Conservation (phyloP, 176 grass and related monocot species). For the Musa acuminata region DNA sequence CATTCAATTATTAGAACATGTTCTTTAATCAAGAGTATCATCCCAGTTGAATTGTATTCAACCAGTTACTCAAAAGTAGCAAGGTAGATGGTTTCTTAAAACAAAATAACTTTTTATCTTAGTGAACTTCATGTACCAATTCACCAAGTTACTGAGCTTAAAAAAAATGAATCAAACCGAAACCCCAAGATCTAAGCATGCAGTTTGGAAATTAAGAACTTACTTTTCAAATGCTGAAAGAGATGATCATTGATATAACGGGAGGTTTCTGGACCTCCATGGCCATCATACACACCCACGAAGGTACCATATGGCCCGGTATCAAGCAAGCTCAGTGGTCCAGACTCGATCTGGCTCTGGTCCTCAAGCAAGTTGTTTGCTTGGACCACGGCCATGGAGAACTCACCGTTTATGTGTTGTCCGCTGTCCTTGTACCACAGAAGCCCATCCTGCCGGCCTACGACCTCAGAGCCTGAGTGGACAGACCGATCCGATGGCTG, state of each 20-base stretch:
- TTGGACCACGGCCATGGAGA: conserved; percentile 28
- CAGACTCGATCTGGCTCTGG: conserved; percentile 23
- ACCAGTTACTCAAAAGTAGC: neutral
- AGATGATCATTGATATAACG: conserved; percentile 22
- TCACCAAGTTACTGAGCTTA: no score
- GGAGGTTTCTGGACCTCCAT: conserved; percentile 23
- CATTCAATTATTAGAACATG: neutral
- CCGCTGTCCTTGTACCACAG: conserved; percentile 25
- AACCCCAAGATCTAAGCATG: neutral
- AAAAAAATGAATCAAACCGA: no score
- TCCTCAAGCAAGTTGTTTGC: conserved; percentile 26
- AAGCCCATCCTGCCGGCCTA: conserved; percentile 20
- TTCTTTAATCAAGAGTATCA: neutral
- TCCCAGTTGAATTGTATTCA: neutral
- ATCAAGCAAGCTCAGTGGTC: conserved; percentile 15
- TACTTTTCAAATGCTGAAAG: conserved; percentile 22
- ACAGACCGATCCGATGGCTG: neutral
- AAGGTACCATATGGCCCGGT: conserved; percentile 20
- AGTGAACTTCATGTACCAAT: neutral
- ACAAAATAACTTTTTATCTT: neutral
- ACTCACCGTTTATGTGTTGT: conserved; percentile 20
- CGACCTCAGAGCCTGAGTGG: neutral
- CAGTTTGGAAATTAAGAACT: neutral
- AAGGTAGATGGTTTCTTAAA: neutral
- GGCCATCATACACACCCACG: conserved; percentile 16